These are phyloP conservation scores for Saturnispora galanensis DNA, from an alignment of 805 yeast species.

Conservation along the genomic window DNA sequence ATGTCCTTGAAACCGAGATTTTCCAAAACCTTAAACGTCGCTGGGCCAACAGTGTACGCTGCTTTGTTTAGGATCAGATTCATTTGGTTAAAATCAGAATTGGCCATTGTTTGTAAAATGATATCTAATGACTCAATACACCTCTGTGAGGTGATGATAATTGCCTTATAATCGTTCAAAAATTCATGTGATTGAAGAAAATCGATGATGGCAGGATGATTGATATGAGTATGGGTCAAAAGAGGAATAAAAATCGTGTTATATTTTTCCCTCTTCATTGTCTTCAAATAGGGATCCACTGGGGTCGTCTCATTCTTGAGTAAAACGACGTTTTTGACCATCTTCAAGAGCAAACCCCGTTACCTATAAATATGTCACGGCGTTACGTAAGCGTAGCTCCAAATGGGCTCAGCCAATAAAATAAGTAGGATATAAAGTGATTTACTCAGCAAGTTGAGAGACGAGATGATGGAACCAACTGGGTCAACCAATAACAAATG, in stretches of 20 bases:
- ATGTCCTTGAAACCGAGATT: conserved; percentile 58
- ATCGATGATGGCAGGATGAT: conserved; percentile 34
- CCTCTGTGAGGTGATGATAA: conserved; percentile 82
- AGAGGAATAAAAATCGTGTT: conserved; percentile 60
- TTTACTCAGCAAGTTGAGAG: no score
- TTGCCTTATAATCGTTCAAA: conserved; percentile 32
- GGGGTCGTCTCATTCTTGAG: conserved; percentile 68
- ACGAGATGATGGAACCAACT: no score
- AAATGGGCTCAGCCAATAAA: not conserved
- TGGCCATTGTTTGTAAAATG: conserved; percentile 26
- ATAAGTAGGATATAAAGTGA: not conserved
- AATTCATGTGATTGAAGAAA: conserved; percentile 37
- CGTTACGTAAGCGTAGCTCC: not conserved
- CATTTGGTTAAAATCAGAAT: conserved; percentile 10
- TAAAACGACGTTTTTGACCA: conserved; percentile 33
- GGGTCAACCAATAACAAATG: no score
- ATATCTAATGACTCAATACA: conserved; percentile 73
- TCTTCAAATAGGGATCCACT: conserved; percentile 50
- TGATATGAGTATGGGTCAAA: conserved; percentile 51
- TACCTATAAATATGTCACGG: not conserved
- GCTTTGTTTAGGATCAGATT: conserved; percentile 35
- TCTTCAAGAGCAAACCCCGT: not conserved
- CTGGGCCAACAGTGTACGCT: conserved; percentile 87
- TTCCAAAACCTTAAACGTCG: conserved; percentile 53
- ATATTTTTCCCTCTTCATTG: conserved; percentile 29